Base-by-base conservation (phyloP, 495 filamentous ascomycete species). In the Daldinia bambusicola region DNA sequence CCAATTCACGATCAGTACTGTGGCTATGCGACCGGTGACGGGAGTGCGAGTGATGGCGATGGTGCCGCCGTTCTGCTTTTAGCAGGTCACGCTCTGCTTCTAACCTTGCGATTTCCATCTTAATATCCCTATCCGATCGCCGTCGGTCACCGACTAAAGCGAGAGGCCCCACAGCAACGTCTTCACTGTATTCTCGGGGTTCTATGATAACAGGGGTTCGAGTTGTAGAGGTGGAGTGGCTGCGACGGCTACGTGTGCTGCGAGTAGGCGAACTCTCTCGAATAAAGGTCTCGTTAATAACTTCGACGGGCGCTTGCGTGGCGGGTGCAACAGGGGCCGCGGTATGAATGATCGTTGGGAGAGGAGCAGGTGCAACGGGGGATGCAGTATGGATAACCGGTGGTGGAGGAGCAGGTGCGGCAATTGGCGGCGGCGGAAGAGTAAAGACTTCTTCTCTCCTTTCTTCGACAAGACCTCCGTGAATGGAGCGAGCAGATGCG, bases 81-180 rank as follows among this genome's bases (percentile, higher is more conserved):
- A 75, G 69, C 0, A 82, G 62, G 31, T 70, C 71, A 12, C 71
- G 67, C 30, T 74, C 71, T 12, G 81, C 81, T 75, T 91, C 89
- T 22, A 91, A 80, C 2, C 77, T 75, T 20, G 78, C 79, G 59
- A 90, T 88, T 68, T 90, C 87, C n/a, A 84, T 81, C 57, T 83
- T 80, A 63, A 91, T 84, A 55, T 88, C 86, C 38, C 84, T 80
- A 32, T 89, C 86, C 41, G 78, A 69, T 14, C 73, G 69, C 26
- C 74, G 75, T 41, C 74, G 62, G 55, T 87, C 81, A n/a, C 78
- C 72, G 3, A 89, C 76, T 20, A 90, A 66, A 1, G 87, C 87
- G 12, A 93, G 71, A 2, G 83, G 82, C 0, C 87, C 85, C 30
- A 83, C 73, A 14, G 80, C 74, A n/a, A 84, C 80, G 59, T 82